Percentiles rank a stretch among this genome's conserved stretches.
Evolutionary conservation across 2,329 filamentous ascomycete genomes (phyloP).

Genomic region (Blastomyces percursus): DNA sequence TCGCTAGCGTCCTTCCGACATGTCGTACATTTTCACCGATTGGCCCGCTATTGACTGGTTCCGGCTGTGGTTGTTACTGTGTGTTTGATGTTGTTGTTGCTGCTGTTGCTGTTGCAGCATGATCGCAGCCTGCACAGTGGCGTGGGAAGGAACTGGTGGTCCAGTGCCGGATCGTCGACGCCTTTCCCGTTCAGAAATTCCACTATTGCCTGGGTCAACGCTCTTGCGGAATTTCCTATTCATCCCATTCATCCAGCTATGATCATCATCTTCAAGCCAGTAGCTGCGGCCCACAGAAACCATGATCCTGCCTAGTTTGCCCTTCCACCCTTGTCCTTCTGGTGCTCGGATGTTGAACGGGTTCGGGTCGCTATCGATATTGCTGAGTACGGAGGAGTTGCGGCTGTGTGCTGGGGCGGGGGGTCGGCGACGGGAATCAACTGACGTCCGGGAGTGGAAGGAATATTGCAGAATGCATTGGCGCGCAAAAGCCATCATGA

Average conservation of each 20-base stretch:
- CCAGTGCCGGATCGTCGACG: slow-evolving; percentile 52
- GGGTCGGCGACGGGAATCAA: not conserved
- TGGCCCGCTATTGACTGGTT: not conserved
- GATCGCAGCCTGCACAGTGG: slow-evolving; percentile 26
- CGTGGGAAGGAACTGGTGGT: slow-evolving; percentile 34
- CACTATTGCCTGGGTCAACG: slow-evolving; percentile 27
- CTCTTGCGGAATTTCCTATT: slow-evolving; percentile 49
- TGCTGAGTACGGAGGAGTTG: slow-evolving; percentile 37
- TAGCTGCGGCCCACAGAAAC: slow-evolving; percentile 61
- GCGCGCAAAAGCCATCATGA: slow-evolving; percentile 74
- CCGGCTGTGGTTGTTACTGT: slow-evolving; percentile 4
- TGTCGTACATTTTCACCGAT: slow-evolving; percentile 29
- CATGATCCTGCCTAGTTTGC: slow-evolving; percentile 68
- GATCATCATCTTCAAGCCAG: slow-evolving; percentile 63
- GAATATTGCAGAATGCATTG: slow-evolving; percentile 62
- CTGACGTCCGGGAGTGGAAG: slow-evolving; percentile 34
- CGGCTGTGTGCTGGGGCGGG: slow-evolving; percentile 33
- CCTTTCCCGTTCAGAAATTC: slow-evolving; percentile 46
- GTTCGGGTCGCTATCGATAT: slow-evolving; percentile 44
- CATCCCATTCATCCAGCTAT: slow-evolving; percentile 58
- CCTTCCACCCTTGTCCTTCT: slow-evolving; percentile 70
- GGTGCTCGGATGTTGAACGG: slow-evolving; percentile 58
- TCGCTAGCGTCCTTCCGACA: slow-evolving; percentile 24
- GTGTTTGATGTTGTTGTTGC: not conserved
- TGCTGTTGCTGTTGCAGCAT: slow-evolving; percentile 10